Evolutionary conservation across 2,329 filamentous ascomycete species (phyloP), one percentile per base, ranked within the genome.

Genomic region (Alternaria triticina): DNA sequence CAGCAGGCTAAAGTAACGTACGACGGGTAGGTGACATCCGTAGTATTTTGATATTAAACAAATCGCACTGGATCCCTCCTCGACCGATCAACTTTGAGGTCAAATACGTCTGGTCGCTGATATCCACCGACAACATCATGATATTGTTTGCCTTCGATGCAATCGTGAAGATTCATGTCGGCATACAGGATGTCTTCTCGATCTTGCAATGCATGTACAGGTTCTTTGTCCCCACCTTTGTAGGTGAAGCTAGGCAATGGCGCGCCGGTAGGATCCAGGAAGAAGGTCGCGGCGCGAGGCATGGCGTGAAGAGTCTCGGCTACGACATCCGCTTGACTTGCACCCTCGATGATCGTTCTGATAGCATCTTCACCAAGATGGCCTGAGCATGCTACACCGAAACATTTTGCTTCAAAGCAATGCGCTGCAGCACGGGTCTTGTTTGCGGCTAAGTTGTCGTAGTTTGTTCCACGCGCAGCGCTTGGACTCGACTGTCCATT

Each of bases 381-480:
- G 0, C 82, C 82, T 0, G 83, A 79, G 64, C 84, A 86, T 15
- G 86, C 70, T 1, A 88, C 81, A 0, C 86, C 86, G 50, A 87
- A 88, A 46, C 82, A 85, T 65, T 88, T 88, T 0, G 84, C 86
- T 59, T 88, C 86, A 65, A 88, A 88, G 65, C 85, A 87, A 70
- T 88, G 86, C 0, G 85, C 85, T 0, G 85, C 85, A 3, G 84
- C 82, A 3, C 86, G 77, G 0, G 78, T 85, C n/a, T 81, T 77
- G 64, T 88, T 88, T 0, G 86, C 86, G 0, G 82, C 77, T 2
- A 87, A 76, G 62, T 88, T 87, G 65, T 88, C 84, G 65, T 87
- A 88, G 46, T 86, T 84, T 66, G 36, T 51, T 40, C 36, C 51
- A 17, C 36, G 30, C 25, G 33, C 17, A 45, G 23, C 4, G 12